Evolutionary conservation across 139 green algal genomes (phyloP).

Genomic region (Picochlorum sp.): DNA sequence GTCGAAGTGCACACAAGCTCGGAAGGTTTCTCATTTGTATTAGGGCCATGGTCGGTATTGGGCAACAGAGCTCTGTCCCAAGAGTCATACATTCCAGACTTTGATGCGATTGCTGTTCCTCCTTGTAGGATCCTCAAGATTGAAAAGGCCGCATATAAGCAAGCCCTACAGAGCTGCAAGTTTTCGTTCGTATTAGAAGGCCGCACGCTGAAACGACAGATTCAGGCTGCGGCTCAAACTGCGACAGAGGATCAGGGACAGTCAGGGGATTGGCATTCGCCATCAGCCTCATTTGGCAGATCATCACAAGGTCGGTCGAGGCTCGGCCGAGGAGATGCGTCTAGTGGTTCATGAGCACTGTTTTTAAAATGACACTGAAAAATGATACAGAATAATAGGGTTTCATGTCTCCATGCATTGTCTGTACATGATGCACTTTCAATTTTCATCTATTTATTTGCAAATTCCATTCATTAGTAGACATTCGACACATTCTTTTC

Average conservation of each 20-base stretch:
- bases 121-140: constrained; percentile 1
- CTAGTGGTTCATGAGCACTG: too few species aligned
- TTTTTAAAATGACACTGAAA: too few species aligned
- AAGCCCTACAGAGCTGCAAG: neutral
- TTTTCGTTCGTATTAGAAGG: neutral
- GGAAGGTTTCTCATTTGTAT: constrained; percentile 1
- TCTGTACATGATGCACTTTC: too few species aligned
- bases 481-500: too few species aligned
- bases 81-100: constrained; percentile 1
- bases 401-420: too few species aligned
- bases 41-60: constrained; percentile 4
- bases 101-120: constrained; percentile 3
- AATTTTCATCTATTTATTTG: too few species aligned
- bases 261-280: neutral
- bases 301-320: neutral
- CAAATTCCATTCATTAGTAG: too few species aligned
- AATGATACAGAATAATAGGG: too few species aligned
- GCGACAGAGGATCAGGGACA: neutral
- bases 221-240: neutral
- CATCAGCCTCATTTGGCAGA: neutral
- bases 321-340: too few species aligned
- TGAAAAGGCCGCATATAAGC: neutral
- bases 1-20: neutral
- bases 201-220: neutral
- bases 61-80: constrained; percentile 6